A percentile compares a stretch with the other conserved stretches of the same genome.
Evolutionary conservation across 345 rosid genomes (phyloP).

Genomic region (Pistacia atlantica): DNA sequence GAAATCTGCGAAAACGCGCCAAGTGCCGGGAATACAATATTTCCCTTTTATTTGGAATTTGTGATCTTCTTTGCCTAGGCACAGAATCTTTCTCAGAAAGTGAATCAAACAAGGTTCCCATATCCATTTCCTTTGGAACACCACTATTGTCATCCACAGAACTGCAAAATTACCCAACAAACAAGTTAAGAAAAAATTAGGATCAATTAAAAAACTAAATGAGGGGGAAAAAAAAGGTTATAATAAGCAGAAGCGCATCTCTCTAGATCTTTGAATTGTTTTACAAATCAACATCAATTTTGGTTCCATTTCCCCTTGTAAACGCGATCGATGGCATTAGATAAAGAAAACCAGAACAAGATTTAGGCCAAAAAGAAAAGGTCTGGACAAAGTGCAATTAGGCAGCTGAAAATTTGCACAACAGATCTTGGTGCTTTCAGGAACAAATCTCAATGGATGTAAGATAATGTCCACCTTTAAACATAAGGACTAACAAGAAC

Average conservation of each 20-base stretch:
- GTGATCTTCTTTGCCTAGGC: slow-evolving; percentile 57
- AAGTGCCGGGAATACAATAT: slow-evolving; percentile 41
- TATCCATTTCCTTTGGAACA: slow-evolving; percentile 62
- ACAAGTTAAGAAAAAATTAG: not conserved
- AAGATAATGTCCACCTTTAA: no score
- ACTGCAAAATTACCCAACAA: slow-evolving; percentile 36
- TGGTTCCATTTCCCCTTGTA: not conserved
- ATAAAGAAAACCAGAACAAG: no score
- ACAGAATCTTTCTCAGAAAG: slow-evolving; percentile 56
- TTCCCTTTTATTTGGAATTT: slow-evolving; percentile 33
- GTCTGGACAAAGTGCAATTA: no score
- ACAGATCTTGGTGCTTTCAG: no score
- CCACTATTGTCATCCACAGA: slow-evolving; percentile 49
- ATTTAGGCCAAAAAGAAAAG: no score
- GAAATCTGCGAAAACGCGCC: slow-evolving; percentile 45
- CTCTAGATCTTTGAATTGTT: not conserved
- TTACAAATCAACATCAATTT: not conserved
- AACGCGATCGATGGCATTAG: not conserved
- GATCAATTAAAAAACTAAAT: not conserved
- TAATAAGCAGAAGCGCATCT: not conserved
- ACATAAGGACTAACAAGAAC: no score
- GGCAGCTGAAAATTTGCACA: no score
- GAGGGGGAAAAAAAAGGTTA: not conserved
- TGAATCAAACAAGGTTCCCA: slow-evolving; percentile 71
- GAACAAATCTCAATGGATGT: no score